phyloP scores from a whole-genome alignment of 495 filamentous ascomycete genomes.

The Clavariopsis aquatica region DNA sequence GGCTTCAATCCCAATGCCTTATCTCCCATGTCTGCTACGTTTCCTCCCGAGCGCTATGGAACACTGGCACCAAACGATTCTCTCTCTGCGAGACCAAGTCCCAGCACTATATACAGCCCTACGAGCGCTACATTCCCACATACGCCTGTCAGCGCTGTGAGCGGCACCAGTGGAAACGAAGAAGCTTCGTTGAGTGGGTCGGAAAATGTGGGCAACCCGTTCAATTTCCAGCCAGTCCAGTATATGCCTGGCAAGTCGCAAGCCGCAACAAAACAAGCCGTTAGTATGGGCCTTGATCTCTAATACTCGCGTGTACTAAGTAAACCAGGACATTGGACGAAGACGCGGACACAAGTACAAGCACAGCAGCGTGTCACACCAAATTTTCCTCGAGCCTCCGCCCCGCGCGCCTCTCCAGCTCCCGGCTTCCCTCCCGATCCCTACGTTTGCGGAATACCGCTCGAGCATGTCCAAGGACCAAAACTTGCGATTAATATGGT shows the following conservation, averaged over 20 bases:
- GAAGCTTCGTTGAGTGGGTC: constrained; percentile 47
- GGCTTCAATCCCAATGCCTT: constrained; percentile 61
- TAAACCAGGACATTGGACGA: constrained; percentile 67
- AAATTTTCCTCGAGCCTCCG: constrained; percentile 95
- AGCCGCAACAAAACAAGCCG: constrained; percentile 66
- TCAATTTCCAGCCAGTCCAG: constrained; percentile 81
- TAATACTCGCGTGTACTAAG: constrained; percentile 14
- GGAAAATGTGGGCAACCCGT: constrained; percentile 60
- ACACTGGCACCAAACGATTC: constrained; percentile 34
- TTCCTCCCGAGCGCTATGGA: constrained; percentile 47
- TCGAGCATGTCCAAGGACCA: constrained; percentile 85
- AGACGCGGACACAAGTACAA: constrained; percentile 97
- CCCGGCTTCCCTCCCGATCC: constrained; percentile 92
- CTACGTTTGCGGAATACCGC: constrained; percentile 82
- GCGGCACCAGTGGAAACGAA: constrained; percentile 39
- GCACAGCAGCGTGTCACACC: constrained; percentile 92
- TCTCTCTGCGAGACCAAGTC: constrained; percentile 30
- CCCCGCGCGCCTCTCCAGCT: constrained; percentile 82
- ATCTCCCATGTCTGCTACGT: constrained; percentile 60
- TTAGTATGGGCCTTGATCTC: constrained; percentile 48
- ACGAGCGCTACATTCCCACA: constrained; percentile 29
- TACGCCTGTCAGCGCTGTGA: constrained; percentile 31
- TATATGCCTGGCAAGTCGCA: constrained; percentile 70
- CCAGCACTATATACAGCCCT: constrained; percentile 31
- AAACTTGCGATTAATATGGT: constrained; percentile 80